Conservation (phyloP, 1,139 yeast genomes). For the Candida sanyaensis region DNA sequence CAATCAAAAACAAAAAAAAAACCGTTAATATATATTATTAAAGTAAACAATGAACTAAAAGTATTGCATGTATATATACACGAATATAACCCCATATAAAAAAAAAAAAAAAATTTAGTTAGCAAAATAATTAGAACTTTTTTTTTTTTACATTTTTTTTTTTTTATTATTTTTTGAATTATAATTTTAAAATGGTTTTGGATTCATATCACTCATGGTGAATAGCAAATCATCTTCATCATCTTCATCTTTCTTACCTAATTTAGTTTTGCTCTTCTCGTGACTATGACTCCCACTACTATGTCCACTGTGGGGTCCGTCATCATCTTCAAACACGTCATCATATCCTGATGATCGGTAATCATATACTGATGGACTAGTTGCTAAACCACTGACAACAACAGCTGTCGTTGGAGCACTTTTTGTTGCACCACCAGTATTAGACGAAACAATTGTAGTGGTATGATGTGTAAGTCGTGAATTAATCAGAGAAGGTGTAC, state of each 20-base stretch:
- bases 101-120: no score
- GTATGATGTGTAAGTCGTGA: conserved; percentile 14
- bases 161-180: no score
- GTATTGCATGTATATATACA: no score
- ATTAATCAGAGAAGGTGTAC: conserved; percentile 3
- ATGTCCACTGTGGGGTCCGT: conserved; percentile 32
- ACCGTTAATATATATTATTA: no score
- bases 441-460: conserved; percentile 18
- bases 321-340: conserved; percentile 56
- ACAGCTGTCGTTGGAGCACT: conserved; percentile 16
- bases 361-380: conserved; percentile 37
- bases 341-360: conserved; percentile 37
- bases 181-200: conserved; percentile 20
- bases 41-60: no score
- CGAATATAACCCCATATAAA: no score
- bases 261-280: neutral
- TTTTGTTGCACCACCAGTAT: conserved; percentile 5
- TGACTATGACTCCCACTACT: conserved; percentile 4
- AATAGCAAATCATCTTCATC: conserved; percentile 83
- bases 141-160: no score
- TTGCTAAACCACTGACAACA: conserved; percentile 32
- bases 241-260: conserved; percentile 34
- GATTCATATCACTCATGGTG: conserved; percentile 88
- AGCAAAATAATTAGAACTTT: no score
- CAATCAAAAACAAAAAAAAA: no score